Percentiles rank a stretch among this genome's conserved stretches.
Evolutionary conservation across 2,329 filamentous ascomycete genomes (phyloP).

Genomic region (Fusarium incarnatum): DNA sequence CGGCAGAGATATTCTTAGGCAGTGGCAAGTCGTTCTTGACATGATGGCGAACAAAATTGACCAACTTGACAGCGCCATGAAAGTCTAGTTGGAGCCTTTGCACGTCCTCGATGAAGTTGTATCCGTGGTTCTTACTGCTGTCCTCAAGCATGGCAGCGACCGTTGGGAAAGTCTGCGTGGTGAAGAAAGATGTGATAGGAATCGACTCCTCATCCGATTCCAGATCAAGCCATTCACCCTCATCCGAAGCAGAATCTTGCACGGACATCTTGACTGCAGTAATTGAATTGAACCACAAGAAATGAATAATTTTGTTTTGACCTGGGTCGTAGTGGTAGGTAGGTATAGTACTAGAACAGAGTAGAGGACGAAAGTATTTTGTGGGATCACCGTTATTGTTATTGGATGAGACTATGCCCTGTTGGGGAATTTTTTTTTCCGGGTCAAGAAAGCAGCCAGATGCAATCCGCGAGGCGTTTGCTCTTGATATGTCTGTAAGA

Average conservation of each 20-base stretch:
- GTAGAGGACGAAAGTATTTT: slow-evolving; percentile 40
- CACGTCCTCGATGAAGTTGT: slow-evolving; percentile 73
- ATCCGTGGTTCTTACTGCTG: slow-evolving; percentile 72
- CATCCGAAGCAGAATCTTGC: slow-evolving; percentile 52
- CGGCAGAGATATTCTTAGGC: slow-evolving; percentile 69
- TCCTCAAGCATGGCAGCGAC: slow-evolving; percentile 74
- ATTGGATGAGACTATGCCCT: slow-evolving; percentile 53
- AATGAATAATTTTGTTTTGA: slow-evolving; percentile 44
- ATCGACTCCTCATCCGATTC: slow-evolving; percentile 73
- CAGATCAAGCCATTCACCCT: slow-evolving; percentile 64
- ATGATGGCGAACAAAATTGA: slow-evolving; percentile 73
- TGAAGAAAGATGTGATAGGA: slow-evolving; percentile 75
- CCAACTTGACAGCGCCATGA: slow-evolving; percentile 77
- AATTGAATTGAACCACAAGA: slow-evolving; percentile 53
- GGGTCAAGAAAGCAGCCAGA: slow-evolving; percentile 35
- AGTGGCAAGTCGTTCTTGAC: slow-evolving; percentile 59
- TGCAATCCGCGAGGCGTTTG: slow-evolving; percentile 47
- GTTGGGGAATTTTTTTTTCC: slow-evolving; percentile 42
- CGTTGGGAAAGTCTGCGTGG: slow-evolving; percentile 73
- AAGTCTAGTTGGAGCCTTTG: slow-evolving; percentile 74
- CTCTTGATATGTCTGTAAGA: slow-evolving; percentile 47
- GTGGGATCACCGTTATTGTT: slow-evolving; percentile 51
- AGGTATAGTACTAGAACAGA: background rate
- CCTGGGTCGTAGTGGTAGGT: background rate
- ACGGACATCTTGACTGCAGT: slow-evolving; percentile 44